phyloP scores from a whole-genome alignment of 2,329 filamentous ascomycete genomes.

The Penicillium oxalicum region DNA sequence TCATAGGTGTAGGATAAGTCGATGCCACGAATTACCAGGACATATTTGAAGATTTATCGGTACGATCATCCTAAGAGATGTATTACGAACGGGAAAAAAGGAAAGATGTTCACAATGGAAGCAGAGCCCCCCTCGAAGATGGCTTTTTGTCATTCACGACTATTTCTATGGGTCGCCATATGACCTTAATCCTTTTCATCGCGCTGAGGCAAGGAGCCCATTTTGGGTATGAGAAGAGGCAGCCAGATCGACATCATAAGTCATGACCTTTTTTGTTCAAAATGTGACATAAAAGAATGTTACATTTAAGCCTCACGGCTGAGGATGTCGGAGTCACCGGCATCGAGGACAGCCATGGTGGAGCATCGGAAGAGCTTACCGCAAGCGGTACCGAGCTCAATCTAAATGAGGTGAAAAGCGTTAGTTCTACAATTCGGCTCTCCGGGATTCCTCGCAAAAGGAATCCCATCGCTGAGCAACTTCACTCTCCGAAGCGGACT shows the following conservation, averaged over 20 bases:
- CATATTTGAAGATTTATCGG: too few relatives aligned
- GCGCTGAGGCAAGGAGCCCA: neutral
- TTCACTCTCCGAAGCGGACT: constrained; percentile 24
- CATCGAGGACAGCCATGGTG: constrained; percentile 94
- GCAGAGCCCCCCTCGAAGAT: neutral
- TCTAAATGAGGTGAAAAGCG: constrained; percentile 52
- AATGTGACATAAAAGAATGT: neutral
- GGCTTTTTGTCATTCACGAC: constrained; percentile 1
- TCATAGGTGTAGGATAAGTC: too few relatives aligned
- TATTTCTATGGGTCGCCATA: constrained; percentile 1
- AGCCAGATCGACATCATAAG: constrained; percentile 5
- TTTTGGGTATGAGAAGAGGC: neutral
- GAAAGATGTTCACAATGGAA: neutral
- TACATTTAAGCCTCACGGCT: constrained; percentile 17
- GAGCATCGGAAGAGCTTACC: constrained; percentile 99
- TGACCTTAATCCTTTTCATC: constrained; percentile 1
- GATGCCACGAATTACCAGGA: too few relatives aligned
- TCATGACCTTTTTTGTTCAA: constrained; percentile 6
- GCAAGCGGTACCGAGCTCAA: constrained; percentile 96
- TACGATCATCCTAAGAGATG: too few relatives aligned
- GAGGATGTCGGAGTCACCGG: constrained; percentile 97
- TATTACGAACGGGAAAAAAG: neutral
- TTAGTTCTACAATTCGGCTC: constrained; percentile 21
- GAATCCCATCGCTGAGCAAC: constrained; percentile 26
- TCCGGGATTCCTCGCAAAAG: constrained; percentile 16